Base-by-base conservation (phyloP, 768 basidiomycete species). In the Neoboletus subvelutipes region DNA sequence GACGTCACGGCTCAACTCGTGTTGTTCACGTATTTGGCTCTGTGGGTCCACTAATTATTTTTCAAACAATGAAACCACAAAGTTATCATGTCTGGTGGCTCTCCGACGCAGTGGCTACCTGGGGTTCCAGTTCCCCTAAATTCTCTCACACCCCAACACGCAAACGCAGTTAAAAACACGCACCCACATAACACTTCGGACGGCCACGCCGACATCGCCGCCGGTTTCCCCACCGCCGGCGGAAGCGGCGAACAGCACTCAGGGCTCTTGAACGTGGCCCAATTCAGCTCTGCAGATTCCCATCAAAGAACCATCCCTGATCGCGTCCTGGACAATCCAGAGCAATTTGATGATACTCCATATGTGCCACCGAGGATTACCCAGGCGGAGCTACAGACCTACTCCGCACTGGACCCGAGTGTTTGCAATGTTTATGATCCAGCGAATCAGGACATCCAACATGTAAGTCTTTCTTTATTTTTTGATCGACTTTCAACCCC, bases 1-100 rank as follows among this genome's bases (percentile, higher is more conserved):
- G 31, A 45, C 50, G 29, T 49, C 36, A 40, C 50, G 60, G 36
- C 39, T 45, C 42, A 13, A 52, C 33, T 39, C 49, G 57, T 66
- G 64, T 68, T 72, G 68, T 66, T 45, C 55, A 43, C 46, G 22
- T 72, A 62, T 72, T 72, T 72, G 71, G 71, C 43, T 45, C 40
- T 72, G 71, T 72, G 71, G 71, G 71, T 72, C 71, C 71, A 59
- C 54, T 10, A 53, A 34, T 51, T 65, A 64, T 67, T 72, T 70
- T 67, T 43, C 42, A 50, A 52, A 70, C 66, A 53, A 67, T 72
- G 58, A 61, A 60, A 61, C 62, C 49, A 55, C 60, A 42, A 58
- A 66, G 67, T 43, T 20, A 31, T 48, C 58, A 72, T 72, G 68
- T n/a, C 58, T 39, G 57, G 67, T 55, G 67, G 64, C 46, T 57